phyloP scores from a whole-genome alignment of 2,329 filamentous ascomycete genomes.

The Claviceps sp. region DNA sequence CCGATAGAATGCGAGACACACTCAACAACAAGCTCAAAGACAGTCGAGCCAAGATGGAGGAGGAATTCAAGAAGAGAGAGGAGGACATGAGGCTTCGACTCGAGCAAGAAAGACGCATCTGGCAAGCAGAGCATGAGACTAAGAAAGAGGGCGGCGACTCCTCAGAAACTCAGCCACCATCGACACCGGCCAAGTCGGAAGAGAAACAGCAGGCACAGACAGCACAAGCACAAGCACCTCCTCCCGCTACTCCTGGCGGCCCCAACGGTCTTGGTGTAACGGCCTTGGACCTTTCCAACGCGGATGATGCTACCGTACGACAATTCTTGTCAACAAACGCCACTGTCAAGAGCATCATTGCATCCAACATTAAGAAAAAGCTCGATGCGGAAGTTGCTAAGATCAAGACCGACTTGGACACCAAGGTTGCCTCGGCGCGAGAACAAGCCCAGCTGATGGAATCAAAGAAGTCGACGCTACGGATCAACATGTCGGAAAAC shows the following conservation, averaged over 20 bases:
- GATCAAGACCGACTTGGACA: constrained; percentile 40
- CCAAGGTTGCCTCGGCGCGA: constrained; percentile 38
- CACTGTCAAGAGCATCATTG: constrained; percentile 44
- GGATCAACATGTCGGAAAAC: constrained; percentile 68
- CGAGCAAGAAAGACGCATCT: constrained; percentile 51
- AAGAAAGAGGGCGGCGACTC: constrained; percentile 10
- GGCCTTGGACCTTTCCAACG: constrained; percentile 29
- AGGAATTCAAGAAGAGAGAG: constrained; percentile 40
- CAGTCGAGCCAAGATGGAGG: constrained; percentile 38
- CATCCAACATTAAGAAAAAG: constrained; percentile 55
- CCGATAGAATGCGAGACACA: constrained; percentile 54
- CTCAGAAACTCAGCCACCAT: constrained; percentile 11
- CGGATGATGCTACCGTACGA: constrained; percentile 42
- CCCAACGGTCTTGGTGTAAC: constrained; percentile 22
- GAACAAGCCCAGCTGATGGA: constrained; percentile 58
- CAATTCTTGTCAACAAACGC: constrained; percentile 42
- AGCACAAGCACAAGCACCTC: constrained; percentile 9
- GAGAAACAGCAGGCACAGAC: constrained; percentile 19
- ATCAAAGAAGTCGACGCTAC: constrained; percentile 59
- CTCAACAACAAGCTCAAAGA: constrained; percentile 60
- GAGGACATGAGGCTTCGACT: constrained; percentile 40
- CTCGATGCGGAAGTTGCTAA: constrained; percentile 52
- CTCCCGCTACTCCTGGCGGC: constrained; percentile 15
- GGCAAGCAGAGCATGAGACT: constrained; percentile 38
- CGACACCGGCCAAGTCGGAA: constrained; percentile 23